These are phyloP conservation scores for Brassica cretica DNA, from an alignment of 345 rosid genomes.

Conservation along the genomic window DNA sequence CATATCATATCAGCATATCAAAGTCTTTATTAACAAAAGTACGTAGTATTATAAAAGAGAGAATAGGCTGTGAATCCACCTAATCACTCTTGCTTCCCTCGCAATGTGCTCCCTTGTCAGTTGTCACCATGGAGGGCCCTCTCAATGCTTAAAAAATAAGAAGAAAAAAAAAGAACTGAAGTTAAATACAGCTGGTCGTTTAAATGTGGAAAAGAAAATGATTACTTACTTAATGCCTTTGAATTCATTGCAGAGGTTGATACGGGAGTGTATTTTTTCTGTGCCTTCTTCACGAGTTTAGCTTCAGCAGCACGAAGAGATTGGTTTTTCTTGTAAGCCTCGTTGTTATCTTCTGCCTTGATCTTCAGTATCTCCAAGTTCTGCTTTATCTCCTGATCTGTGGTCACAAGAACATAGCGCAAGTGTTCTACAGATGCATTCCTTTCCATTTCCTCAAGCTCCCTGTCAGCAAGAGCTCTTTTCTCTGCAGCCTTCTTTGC, in stretches of 20 bases:
- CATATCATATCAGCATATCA: background rate
- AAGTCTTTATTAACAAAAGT: background rate
- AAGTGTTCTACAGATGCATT: background rate
- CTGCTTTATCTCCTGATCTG: background rate
- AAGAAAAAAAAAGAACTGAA: no score
- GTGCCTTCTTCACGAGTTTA: background rate
- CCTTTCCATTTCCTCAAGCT: background rate
- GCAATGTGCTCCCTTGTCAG: background rate
- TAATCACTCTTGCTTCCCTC: background rate
- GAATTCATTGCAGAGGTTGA: background rate
- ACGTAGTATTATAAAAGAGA: no score
- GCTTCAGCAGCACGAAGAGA: background rate
- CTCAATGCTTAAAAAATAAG: background rate
- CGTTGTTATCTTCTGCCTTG: background rate
- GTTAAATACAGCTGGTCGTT: background rate
- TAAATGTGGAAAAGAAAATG: background rate
- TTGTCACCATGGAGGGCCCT: background rate
- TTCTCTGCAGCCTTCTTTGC: background rate
- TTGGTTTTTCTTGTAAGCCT: background rate
- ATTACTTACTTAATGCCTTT: background rate
- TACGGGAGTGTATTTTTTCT: background rate
- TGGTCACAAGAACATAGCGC: background rate
- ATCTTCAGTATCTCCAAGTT: background rate
- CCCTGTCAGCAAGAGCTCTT: background rate
- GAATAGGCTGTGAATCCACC: no score